A percentile compares a stretch with the other conserved stretches of the same genome.
Conservation (phyloP, 1,284 basidiomycete genomes). For the Meira miltonrushii region DNA sequence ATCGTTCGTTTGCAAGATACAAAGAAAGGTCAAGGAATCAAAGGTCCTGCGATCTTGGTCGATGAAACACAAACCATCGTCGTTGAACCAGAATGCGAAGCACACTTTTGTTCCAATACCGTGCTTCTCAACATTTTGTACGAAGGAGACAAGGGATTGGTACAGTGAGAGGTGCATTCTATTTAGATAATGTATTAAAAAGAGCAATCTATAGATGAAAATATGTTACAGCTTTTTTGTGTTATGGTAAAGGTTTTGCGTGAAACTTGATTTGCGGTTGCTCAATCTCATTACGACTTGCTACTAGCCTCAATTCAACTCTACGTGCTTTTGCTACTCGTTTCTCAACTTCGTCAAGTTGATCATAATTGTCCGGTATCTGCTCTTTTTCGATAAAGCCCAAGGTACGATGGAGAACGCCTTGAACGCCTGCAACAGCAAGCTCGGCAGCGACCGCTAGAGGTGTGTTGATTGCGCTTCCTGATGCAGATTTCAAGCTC, state of each 20-base stretch:
- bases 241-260: background rate
- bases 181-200: background rate
- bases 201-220: background rate
- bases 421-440: constrained; percentile 77
- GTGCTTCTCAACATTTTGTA: constrained; percentile 39
- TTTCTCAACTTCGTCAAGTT: constrained; percentile 23
- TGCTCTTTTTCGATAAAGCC: constrained; percentile 17
- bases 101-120: constrained; percentile 30
- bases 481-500: background rate
- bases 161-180: background rate
- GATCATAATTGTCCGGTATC: constrained; percentile 5
- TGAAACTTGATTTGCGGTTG: constrained; percentile 29
- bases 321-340: constrained; percentile 41
- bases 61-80: constrained; percentile 89
- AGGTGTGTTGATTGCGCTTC: constrained; percentile 55
- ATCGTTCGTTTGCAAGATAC: constrained; percentile 69
- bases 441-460: constrained; percentile 56
- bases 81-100: constrained; percentile 54
- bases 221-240: background rate
- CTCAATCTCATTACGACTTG: constrained; percentile 42
- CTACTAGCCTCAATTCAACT: constrained; percentile 43
- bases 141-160: constrained; percentile 8
- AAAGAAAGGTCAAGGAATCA: constrained; percentile 65
- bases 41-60: constrained; percentile 81
- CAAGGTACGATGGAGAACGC: constrained; percentile 60